phyloP scores from a whole-genome alignment of 495 filamentous ascomycete species.

The Aspergillus indologenus region DNA sequence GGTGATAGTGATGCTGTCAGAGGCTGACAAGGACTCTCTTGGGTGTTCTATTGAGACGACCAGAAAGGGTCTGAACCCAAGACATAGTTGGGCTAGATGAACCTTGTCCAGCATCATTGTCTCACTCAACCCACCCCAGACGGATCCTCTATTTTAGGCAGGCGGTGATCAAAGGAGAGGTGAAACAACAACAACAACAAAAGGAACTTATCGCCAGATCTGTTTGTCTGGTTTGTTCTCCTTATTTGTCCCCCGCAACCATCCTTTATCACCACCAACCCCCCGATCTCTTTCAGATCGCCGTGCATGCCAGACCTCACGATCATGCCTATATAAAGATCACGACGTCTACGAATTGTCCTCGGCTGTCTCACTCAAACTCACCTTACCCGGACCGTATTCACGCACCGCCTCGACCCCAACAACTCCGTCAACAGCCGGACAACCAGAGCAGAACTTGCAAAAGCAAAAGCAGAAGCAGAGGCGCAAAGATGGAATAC shows the following conservation, averaged over 20 bases:
- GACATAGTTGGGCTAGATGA: too few species aligned
- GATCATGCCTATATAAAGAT: not conserved
- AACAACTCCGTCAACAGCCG: not conserved
- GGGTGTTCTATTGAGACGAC: too few species aligned
- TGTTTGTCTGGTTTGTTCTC: conserved; percentile 5
- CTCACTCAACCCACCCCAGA: too few species aligned
- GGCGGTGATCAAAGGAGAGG: not conserved
- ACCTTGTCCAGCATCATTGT: too few species aligned
- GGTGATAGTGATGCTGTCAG: too few species aligned
- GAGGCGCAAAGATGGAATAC: conserved; percentile 11
- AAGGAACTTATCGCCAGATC: not conserved
- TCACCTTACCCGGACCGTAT: not conserved
- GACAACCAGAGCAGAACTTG: too few species aligned
- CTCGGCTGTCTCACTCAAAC: not conserved
- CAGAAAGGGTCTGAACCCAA: too few species aligned
- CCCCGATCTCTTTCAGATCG: not conserved
- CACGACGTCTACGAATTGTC: not conserved
- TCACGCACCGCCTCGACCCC: not conserved
- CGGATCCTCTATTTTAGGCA: not conserved
- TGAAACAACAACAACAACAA: not conserved
- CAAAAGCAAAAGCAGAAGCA: not conserved
- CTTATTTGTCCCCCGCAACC: not conserved
- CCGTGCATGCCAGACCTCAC: not conserved
- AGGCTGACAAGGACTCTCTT: too few species aligned
- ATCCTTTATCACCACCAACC: not conserved